phyloP scores from a whole-genome alignment of 75 land plant species.

The Isoetes taiwanensis region DNA sequence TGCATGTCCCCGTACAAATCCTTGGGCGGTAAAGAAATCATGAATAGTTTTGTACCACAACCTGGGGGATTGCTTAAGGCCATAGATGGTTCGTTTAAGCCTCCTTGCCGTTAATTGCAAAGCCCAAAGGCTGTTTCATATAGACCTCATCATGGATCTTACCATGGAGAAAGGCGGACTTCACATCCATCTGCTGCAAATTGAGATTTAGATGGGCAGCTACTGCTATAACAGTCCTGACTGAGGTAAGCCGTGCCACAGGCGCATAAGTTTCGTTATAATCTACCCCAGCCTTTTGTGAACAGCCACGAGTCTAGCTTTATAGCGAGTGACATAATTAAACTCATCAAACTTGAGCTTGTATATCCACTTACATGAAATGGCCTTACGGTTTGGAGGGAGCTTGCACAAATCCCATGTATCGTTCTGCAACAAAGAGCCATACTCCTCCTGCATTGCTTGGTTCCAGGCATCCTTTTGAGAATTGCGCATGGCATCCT shows the following conservation, averaged over 20 bases:
- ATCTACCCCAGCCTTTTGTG: slow-evolving; percentile 10
- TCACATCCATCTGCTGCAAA: slow-evolving; percentile 12
- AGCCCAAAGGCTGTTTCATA: slow-evolving; percentile 12
- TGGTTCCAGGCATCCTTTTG: no score
- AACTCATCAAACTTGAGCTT: background rate
- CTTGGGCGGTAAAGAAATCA: background rate
- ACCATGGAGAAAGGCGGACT: slow-evolving; percentile 18
- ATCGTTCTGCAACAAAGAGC: no score
- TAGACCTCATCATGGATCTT: slow-evolving; percentile 8
- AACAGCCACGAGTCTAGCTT: slow-evolving; percentile 20
- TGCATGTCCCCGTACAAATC: background rate
- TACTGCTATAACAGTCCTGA: background rate
- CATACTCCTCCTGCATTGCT: no score
- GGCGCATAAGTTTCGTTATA: slow-evolving; percentile 9
- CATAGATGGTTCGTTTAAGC: slow-evolving; percentile 7
- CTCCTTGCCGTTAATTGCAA: background rate
- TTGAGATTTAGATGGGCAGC: background rate
- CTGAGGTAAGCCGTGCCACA: slow-evolving; percentile 1
- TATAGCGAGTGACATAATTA: slow-evolving; percentile 1
- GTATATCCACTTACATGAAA: slow-evolving; percentile 14
- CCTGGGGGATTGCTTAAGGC: slow-evolving; percentile 14
- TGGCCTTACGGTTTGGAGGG: background rate
- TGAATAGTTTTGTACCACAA: slow-evolving; percentile 7
- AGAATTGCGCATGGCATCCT: no score
- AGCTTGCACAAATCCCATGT: background rate